Conservation (phyloP, 495 filamentous ascomycete genomes). For the Apiosordaria backusii region DNA sequence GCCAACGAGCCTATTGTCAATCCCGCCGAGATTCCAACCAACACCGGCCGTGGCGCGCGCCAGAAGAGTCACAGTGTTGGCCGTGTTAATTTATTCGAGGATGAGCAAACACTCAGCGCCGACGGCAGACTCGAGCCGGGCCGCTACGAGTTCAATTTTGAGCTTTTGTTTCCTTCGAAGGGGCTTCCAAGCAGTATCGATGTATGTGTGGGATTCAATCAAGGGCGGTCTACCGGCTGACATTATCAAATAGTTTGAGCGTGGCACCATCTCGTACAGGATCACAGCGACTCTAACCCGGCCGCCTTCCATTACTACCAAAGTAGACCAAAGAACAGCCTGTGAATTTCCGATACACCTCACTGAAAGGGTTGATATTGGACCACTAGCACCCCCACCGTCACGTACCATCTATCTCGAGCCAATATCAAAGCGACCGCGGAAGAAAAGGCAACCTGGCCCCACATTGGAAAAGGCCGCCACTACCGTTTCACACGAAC, state of each 20-base stretch:
- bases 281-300: slow-evolving; percentile 85
- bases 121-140: slow-evolving; percentile 83
- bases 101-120: slow-evolving; percentile 85
- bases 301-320: slow-evolving; percentile 66
- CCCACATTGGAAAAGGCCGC: slow-evolving; percentile 26
- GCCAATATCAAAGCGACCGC: slow-evolving; percentile 56
- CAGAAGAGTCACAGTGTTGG: slow-evolving; percentile 76
- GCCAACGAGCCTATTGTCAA: slow-evolving; percentile 54
- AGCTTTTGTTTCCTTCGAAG: slow-evolving; percentile 72
- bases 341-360: slow-evolving; percentile 78
- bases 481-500: slow-evolving; percentile 21
- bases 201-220: slow-evolving; percentile 50
- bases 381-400: slow-evolving; percentile 50
- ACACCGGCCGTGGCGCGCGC: slow-evolving; percentile 48
- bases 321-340: slow-evolving; percentile 60
- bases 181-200: slow-evolving; percentile 89
- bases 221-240: slow-evolving; percentile 16
- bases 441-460: slow-evolving; percentile 46
- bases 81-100: slow-evolving; percentile 80
- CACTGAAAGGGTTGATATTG: slow-evolving; percentile 65
- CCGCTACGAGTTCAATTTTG: slow-evolving; percentile 89
- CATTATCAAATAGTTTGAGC: slow-evolving; percentile 69
- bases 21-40: slow-evolving; percentile 38
- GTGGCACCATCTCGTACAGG: slow-evolving; percentile 87
- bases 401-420: slow-evolving; percentile 79